Evolutionary conservation across 2,329 filamentous ascomycete genomes (phyloP).

Genomic region (Fusarium sp.): DNA sequence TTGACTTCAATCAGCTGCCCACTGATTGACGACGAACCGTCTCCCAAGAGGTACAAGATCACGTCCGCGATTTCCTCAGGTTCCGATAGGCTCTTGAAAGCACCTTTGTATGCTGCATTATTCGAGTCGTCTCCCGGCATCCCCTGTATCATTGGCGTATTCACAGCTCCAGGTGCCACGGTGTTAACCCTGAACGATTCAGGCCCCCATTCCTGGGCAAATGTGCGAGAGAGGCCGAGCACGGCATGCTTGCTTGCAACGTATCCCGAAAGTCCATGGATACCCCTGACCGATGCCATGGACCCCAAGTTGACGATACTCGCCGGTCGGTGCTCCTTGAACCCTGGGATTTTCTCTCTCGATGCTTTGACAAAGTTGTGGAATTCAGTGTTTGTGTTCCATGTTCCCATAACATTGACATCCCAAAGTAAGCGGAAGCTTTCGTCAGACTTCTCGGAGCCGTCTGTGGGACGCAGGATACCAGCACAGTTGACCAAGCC

Average conservation of each 20-base stretch:
- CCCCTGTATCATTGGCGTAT: background rate
- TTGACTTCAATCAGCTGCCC: background rate
- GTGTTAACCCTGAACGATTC: background rate
- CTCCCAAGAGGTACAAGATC: background rate
- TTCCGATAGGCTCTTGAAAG: background rate
- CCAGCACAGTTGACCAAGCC: background rate
- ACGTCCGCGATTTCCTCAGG: background rate
- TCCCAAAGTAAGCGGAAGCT: background rate
- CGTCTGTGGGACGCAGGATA: background rate
- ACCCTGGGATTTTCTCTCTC: background rate
- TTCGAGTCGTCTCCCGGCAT: background rate
- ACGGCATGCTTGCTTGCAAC: background rate
- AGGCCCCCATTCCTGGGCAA: background rate
- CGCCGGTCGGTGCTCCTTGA: background rate
- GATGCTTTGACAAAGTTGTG: background rate
- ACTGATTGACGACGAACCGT: background rate
- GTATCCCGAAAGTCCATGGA: background rate
- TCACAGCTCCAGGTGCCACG: background rate
- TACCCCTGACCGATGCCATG: background rate
- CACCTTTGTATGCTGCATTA: background rate
- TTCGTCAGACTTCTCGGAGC: background rate
- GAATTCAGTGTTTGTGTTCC: background rate
- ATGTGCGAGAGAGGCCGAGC: background rate
- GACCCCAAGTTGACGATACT: background rate
- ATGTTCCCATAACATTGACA: background rate